A percentile compares a stretch with the other conserved stretches of the same genome.
These are phyloP conservation scores for Solanum pinnatisectum DNA, from an alignment of 257 asterid species.

Conservation along the genomic window DNA sequence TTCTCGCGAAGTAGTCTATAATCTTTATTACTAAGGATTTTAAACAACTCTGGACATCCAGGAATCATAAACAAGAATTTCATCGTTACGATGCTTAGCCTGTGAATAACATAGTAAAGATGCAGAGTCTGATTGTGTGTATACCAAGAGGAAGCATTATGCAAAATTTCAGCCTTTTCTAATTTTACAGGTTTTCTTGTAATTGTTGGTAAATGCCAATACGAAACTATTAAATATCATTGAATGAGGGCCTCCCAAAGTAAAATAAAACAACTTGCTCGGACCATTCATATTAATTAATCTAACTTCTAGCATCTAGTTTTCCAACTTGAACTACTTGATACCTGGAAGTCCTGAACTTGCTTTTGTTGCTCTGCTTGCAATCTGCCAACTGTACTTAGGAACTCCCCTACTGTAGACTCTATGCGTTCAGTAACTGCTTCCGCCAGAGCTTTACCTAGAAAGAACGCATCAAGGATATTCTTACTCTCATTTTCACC, in stretches of 20 bases:
- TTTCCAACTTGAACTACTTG: background rate
- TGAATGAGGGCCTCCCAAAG: background rate
- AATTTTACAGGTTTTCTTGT: background rate
- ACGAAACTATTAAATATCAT: background rate
- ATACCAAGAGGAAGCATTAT: background rate
- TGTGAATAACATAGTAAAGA: background rate
- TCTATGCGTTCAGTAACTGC: conserved; percentile 62
- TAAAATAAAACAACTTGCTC: background rate
- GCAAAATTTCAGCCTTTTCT: background rate
- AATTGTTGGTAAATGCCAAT: background rate
- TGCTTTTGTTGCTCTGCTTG: conserved; percentile 93
- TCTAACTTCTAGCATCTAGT: background rate
- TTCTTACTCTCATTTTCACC: conserved; percentile 68
- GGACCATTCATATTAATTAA: background rate
- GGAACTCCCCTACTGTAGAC: conserved; percentile 72
- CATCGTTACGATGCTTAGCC: background rate
- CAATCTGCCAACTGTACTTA: conserved; percentile 57
- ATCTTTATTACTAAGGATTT: background rate
- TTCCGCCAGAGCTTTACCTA: conserved; percentile 90
- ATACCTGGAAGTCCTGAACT: conserved; percentile 70
- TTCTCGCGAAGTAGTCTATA: background rate
- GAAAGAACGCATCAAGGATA: conserved; percentile 76
- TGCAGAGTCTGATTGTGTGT: background rate
- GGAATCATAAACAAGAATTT: background rate
- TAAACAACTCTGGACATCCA: background rate